Percentiles rank a stretch among this genome's conserved stretches.
These are phyloP conservation scores for Botryotinia calthae DNA, from an alignment of 2,329 filamentous ascomycete genomes.

Conservation along the genomic window DNA sequence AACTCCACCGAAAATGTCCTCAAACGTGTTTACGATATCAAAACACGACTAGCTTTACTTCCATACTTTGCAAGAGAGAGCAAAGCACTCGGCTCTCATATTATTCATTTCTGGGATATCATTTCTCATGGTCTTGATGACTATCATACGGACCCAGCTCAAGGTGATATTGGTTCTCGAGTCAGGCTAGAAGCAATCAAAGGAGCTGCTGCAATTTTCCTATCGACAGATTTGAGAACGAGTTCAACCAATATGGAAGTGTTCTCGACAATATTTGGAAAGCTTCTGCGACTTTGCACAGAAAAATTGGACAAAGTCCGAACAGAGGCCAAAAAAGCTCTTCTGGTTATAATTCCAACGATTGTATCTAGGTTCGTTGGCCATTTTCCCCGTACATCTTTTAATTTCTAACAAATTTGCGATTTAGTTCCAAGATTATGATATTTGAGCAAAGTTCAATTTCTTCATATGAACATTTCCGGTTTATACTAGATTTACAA, in stretches of 20 bases:
- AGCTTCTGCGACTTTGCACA: constrained; percentile 64
- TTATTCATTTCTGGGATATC: constrained; percentile 26
- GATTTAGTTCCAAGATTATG: not conserved
- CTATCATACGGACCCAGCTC: constrained; percentile 79
- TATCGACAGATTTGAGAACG: constrained; percentile 14
- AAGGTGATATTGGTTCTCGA: constrained; percentile 86
- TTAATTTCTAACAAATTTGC: not conserved
- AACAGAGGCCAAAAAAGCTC: constrained; percentile 57
- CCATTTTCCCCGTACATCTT: not conserved
- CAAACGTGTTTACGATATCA: constrained; percentile 46
- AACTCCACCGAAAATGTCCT: constrained; percentile 13
- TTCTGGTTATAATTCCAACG: constrained; percentile 42
- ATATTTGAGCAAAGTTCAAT: constrained; percentile 7
- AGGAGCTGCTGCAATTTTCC: constrained; percentile 54
- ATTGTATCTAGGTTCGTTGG: constrained; percentile 12
- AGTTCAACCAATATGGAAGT: constrained; percentile 18
- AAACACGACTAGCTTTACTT: constrained; percentile 55
- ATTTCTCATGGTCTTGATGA: constrained; percentile 69
- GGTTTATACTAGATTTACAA: constrained; percentile 28
- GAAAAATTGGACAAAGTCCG: constrained; percentile 92
- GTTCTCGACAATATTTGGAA: constrained; percentile 24
- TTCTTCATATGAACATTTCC: constrained; percentile 28
- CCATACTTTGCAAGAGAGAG: constrained; percentile 50
- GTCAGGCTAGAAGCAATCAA: constrained; percentile 77
- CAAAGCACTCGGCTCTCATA: constrained; percentile 37